These are phyloP conservation scores for Solanum ossicruentum DNA, from an alignment of 257 asterid genomes.

Conservation along the genomic window DNA sequence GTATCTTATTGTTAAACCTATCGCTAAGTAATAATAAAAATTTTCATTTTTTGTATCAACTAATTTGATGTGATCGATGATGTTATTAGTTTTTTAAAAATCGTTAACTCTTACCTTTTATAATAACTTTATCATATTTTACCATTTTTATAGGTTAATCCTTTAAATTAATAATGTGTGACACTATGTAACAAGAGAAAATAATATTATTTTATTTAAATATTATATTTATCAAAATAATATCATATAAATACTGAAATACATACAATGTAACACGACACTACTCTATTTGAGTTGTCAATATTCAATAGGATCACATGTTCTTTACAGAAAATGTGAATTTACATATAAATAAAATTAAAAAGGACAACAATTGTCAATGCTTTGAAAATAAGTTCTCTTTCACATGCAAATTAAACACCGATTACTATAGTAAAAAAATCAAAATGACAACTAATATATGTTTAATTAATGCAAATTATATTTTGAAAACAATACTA, in stretches of 20 bases:
- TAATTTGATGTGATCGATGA: too few species aligned
- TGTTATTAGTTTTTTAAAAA: too few species aligned
- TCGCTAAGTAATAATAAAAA: too few species aligned
- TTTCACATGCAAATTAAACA: neutral
- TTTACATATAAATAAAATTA: neutral
- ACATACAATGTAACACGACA: too few species aligned
- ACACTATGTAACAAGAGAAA: neutral
- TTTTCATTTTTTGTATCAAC: too few species aligned
- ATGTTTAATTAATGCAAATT: neutral
- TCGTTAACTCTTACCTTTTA: too few species aligned
- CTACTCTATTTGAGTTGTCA: neutral
- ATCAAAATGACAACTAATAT: neutral
- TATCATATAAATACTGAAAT: neutral
- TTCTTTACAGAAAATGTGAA: neutral
- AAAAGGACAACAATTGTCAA: neutral
- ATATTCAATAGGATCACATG: neutral
- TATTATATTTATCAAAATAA: neutral
- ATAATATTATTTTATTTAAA: fast-evolving
- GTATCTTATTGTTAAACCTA: too few species aligned
- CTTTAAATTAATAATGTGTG: too few species aligned
- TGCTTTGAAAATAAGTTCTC: neutral
- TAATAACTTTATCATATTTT: neutral
- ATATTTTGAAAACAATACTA: neutral
- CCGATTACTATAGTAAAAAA: neutral
- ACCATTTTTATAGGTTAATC: neutral